Base-by-base conservation (phyloP, 176 grass and related monocot genomes). In the Themeda triandra region DNA sequence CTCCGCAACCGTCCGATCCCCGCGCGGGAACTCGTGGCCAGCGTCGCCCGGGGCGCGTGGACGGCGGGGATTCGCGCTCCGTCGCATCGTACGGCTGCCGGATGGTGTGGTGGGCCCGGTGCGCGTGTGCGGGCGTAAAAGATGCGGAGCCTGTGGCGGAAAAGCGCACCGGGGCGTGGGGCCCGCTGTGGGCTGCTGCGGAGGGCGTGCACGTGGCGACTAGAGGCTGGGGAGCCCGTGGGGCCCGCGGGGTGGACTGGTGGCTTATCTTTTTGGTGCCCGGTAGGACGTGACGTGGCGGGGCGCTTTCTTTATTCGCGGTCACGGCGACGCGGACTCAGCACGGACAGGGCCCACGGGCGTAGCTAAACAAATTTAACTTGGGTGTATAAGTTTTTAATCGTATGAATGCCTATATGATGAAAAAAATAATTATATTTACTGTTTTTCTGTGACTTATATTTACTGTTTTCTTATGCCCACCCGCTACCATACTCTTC, bases 131-230 rank as follows among this genome's bases (percentile, higher is more conserved):
- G 85, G 87, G 45, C 6, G 45, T 15, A 48, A 17, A 48, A 17
- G 45, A 48, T 48, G 45, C 14, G 15, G 45, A 48, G 14, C 45
- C 90, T 94, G 82, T 73, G 77, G 75, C 42, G 54, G 82, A 90
- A 95, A 95, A 95, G 90, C 86, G 88, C 86, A 71, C n/a, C 56
- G 6, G 45, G 45, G 2, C 10, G 80, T 73, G 88, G 90, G 90
- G 0, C 51, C 90, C 84, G 23, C 44, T 41, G 40, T 46, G 75
- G 39, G 69, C 6, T 29, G 1, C 1, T 1, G 10, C 1, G 6
- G 53, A 54, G 18, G 11, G 42, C 14, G 13, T 10, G 35, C 76
- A 81, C 81, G 66, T 67, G 78, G 86, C 68, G 56, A 29, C 9
- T 23, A 4, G 41, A 63, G 41, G 66, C 70, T 8, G n/a, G 59